These are phyloP conservation scores for Boletellus ananas DNA, from an alignment of 768 basidiomycete species.

Conservation along the genomic window DNA sequence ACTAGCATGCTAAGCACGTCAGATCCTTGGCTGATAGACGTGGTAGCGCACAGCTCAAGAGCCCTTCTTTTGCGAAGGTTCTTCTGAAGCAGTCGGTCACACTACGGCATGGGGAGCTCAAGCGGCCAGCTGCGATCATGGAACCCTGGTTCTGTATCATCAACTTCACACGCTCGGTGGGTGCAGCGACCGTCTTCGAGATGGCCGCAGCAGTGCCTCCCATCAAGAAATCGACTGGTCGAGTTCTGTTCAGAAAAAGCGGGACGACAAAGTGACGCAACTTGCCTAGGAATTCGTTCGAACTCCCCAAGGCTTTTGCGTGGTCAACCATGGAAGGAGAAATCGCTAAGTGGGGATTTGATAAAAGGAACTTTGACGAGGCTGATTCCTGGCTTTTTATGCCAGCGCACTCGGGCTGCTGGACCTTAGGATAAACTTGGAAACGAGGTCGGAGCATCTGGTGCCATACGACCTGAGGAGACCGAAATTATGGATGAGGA, in stretches of 20 bases:
- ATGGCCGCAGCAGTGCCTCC: constrained; percentile 35
- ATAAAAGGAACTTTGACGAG: background rate
- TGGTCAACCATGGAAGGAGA: background rate
- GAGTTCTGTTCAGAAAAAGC: constrained; percentile 1
- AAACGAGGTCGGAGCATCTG: background rate
- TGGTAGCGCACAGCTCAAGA: constrained; percentile 31
- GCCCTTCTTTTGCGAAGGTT: constrained; percentile 38
- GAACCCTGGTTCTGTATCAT: constrained; percentile 40
- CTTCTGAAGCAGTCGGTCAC: constrained; percentile 34
- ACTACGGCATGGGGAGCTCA: constrained; percentile 35
- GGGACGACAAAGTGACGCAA: background rate
- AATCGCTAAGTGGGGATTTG: constrained; percentile 20
- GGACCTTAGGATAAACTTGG: constrained; percentile 15
- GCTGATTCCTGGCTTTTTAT: constrained; percentile 5
- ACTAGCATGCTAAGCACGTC: constrained; percentile 23
- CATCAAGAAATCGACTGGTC: constrained; percentile 36
- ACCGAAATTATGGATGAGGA: background rate
- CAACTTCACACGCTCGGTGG: constrained; percentile 40
- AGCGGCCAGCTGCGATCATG: constrained; percentile 35
- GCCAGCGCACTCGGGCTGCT: background rate
- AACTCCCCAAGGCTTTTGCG: background rate
- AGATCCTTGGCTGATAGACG: background rate
- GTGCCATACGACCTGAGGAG: background rate
- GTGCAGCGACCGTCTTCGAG: constrained; percentile 38
- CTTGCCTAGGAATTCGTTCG: constrained; percentile 20